Percentiles rank a stretch among this genome's conserved stretches.
Conservation (phyloP, 2,329 filamentous ascomycete species). For the Hymenoscyphus occultus region DNA sequence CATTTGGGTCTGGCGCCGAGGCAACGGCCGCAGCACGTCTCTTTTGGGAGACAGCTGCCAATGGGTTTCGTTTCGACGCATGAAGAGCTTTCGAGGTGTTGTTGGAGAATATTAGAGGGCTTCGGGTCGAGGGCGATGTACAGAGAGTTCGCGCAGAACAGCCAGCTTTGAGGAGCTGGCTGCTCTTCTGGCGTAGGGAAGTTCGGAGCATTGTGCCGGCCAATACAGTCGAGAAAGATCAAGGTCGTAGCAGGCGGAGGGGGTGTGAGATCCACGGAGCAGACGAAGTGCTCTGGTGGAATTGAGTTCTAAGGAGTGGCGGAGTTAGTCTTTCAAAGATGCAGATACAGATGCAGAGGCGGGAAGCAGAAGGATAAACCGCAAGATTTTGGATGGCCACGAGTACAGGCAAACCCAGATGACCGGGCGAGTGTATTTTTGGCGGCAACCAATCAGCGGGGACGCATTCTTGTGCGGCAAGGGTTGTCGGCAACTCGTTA, state of each 20-base stretch:
- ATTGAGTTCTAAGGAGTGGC: slow-evolving; percentile 42
- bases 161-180: slow-evolving; percentile 58
- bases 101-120: slow-evolving; percentile 41
- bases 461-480: neutral
- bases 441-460: neutral
- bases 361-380: slow-evolving; percentile 7
- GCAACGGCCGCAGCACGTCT: slow-evolving; percentile 54
- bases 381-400: slow-evolving; percentile 5
- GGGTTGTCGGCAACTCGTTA: neutral
- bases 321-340: slow-evolving; percentile 45
- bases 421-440: slow-evolving; percentile 11
- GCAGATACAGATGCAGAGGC: neutral
- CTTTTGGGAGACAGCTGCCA: slow-evolving; percentile 47
- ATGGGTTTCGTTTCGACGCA: slow-evolving; percentile 45
- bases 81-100: slow-evolving; percentile 40
- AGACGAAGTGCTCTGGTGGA: slow-evolving; percentile 12
- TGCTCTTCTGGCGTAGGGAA: slow-evolving; percentile 62
- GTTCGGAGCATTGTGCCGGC: slow-evolving; percentile 67
- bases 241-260: slow-evolving; percentile 6
- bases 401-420: slow-evolving; percentile 15
- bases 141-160: slow-evolving; percentile 38
- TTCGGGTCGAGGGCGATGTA: slow-evolving; percentile 37
- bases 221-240: slow-evolving; percentile 34
- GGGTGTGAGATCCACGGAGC: neutral
- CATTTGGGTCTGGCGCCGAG: slow-evolving; percentile 71